phyloP scores from a whole-genome alignment of 495 filamentous ascomycete species.

The Penicillium cosmopolitanum region DNA sequence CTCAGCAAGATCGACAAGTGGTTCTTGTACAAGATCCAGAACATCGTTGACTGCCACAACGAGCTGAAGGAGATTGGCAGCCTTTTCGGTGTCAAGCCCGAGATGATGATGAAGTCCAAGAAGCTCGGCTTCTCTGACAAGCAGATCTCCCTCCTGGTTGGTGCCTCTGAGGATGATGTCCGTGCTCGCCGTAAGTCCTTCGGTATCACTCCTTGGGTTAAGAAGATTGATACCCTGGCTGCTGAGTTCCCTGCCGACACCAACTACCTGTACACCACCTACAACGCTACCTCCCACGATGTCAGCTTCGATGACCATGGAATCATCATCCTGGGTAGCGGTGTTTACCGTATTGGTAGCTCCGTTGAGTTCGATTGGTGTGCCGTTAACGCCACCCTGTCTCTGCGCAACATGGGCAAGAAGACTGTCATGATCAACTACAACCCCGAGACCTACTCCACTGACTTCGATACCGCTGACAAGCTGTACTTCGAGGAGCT shows the following conservation, averaged over 20 bases:
- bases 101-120: slow-evolving; percentile 86
- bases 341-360: slow-evolving; percentile 95
- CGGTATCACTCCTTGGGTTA: slow-evolving; percentile 86
- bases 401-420: slow-evolving; percentile 85
- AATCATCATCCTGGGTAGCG: slow-evolving; percentile 85
- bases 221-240: slow-evolving; percentile 97
- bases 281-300: slow-evolving; percentile 95
- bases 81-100: slow-evolving; percentile 82
- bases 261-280: slow-evolving; percentile 98
- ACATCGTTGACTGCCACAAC: slow-evolving; percentile 86
- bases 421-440: slow-evolving; percentile 99
- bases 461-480: slow-evolving; percentile 94
- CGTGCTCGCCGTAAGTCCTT: slow-evolving; percentile 83
- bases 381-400: slow-evolving; percentile 89
- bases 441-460: slow-evolving; percentile 87
- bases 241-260: slow-evolving; percentile 98
- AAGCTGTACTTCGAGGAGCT: slow-evolving; percentile 97
- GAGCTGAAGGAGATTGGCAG: slow-evolving; percentile 88
- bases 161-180: slow-evolving; percentile 85
- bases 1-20: slow-evolving; percentile 98
- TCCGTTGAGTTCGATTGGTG: slow-evolving; percentile 99
- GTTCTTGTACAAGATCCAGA: slow-evolving; percentile 98
- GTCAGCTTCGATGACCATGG: slow-evolving; percentile 95
- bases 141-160: slow-evolving; percentile 88
- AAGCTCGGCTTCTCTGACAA: slow-evolving; percentile 97